These are phyloP conservation scores for Exidia glandulosa DNA, from an alignment of 768 basidiomycete species.

Conservation along the genomic window DNA sequence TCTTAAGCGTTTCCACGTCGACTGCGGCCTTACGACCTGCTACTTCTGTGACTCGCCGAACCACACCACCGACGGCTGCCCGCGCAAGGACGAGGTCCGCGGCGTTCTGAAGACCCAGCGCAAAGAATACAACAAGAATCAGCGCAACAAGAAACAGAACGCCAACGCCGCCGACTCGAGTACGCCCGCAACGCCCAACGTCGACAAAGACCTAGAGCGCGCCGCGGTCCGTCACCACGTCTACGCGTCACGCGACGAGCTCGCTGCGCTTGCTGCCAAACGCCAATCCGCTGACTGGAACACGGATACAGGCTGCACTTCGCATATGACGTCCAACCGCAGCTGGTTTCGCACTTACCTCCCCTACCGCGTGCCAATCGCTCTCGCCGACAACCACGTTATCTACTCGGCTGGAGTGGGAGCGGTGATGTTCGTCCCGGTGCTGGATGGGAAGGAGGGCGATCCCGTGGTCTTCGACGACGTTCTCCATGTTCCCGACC, in stretches of 20 bases:
- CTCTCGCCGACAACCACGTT: conserved; percentile 14
- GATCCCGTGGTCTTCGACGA: not conserved
- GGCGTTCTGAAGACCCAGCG: not conserved
- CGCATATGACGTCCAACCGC: conserved; percentile 23
- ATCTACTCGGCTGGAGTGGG: conserved; percentile 19
- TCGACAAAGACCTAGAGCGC: not conserved
- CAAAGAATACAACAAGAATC: not conserved
- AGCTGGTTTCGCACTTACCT: conserved; percentile 17
- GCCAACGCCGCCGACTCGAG: not conserved
- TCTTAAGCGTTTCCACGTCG: not conserved
- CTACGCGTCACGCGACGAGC: not conserved
- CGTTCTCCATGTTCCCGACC: conserved; percentile 9
- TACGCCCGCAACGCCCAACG: too few species aligned
- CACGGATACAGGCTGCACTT: conserved; percentile 22
- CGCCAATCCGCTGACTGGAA: conserved; percentile 13
- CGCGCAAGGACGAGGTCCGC: not conserved
- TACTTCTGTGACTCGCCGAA: not conserved
- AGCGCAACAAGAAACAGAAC: not conserved
- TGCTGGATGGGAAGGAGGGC: conserved; percentile 1
- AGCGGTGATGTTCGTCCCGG: conserved; percentile 13
- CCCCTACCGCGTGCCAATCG: conserved; percentile 12
- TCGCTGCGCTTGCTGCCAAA: not conserved
- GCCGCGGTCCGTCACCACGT: not conserved
- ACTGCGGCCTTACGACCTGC: not conserved
- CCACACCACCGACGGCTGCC: not conserved